A percentile compares a stretch with the other conserved stretches of the same genome.
phyloP scores from a whole-genome alignment of 768 basidiomycete species.

The Boletus bicolor region DNA sequence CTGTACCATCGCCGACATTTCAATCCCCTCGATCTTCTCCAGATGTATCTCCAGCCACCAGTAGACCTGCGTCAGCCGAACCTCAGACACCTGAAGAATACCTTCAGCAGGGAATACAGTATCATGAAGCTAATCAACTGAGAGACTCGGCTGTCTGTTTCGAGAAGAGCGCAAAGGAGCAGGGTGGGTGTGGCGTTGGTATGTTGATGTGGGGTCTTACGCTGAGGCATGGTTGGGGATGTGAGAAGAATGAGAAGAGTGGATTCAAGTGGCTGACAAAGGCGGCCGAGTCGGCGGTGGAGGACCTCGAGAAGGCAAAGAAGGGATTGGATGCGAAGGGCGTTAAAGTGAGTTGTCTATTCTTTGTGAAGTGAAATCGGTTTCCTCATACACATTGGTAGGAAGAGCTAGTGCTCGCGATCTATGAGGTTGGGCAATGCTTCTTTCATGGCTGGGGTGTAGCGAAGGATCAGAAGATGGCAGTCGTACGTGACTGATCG shows the following conservation, averaged over 20 bases:
- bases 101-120: slow-evolving; percentile 72
- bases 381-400: slow-evolving; percentile 24
- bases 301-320: slow-evolving; percentile 65
- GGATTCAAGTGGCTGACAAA: slow-evolving; percentile 82
- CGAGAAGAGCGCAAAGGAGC: slow-evolving; percentile 68
- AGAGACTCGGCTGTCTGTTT: slow-evolving; percentile 68
- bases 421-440: slow-evolving; percentile 90
- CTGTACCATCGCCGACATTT: slow-evolving; percentile 42
- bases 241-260: slow-evolving; percentile 68
- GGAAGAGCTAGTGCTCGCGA: slow-evolving; percentile 82
- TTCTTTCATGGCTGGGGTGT: slow-evolving; percentile 94
- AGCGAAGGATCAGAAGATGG: slow-evolving; percentile 85
- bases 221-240: slow-evolving; percentile 87
- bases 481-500: slow-evolving; percentile 51
- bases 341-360: slow-evolving; percentile 43
- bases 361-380: neutral
- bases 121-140: slow-evolving; percentile 72
- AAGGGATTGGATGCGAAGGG: slow-evolving; percentile 50
- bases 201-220: slow-evolving; percentile 93
- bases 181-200: slow-evolving; percentile 81
- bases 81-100: slow-evolving; percentile 57
- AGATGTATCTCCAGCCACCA: slow-evolving; percentile 15
- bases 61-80: slow-evolving; percentile 18
- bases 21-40: slow-evolving; percentile 14
- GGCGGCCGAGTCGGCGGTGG: slow-evolving; percentile 79